These are phyloP conservation scores for Scytalidium lignicola DNA, from an alignment of 2,329 filamentous ascomycete genomes.

Conservation along the genomic window DNA sequence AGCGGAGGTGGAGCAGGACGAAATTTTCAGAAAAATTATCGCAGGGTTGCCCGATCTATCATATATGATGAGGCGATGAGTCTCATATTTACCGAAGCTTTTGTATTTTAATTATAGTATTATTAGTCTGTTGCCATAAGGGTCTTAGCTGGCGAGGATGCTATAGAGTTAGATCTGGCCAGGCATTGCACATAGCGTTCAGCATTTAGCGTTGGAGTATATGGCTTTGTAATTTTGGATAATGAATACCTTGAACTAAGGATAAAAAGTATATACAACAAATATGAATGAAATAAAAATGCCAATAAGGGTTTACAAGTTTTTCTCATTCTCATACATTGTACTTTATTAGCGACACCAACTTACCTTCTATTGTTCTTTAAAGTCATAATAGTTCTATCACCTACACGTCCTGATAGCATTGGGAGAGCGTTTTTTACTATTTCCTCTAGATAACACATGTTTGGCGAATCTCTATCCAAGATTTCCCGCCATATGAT, in stretches of 20 bases:
- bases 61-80: slow-evolving; percentile 23
- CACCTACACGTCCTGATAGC: no score
- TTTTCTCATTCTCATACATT: no score
- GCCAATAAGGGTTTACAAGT: no score
- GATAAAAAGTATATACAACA: no score
- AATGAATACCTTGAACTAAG: not conserved
- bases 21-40: slow-evolving; percentile 25
- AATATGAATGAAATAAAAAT: no score
- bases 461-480: no score
- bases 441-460: no score
- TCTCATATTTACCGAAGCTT: not conserved
- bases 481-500: slow-evolving; percentile 11
- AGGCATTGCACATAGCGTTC: not conserved
- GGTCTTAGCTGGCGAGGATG: not conserved
- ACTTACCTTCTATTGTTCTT: no score
- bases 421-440: no score
- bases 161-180: not conserved
- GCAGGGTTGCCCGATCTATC: slow-evolving; percentile 28
- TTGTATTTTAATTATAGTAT: not conserved
- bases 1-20: slow-evolving; percentile 27
- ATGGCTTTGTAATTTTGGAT: not conserved
- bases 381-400: no score
- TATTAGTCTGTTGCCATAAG: not conserved
- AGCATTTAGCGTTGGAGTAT: not conserved
- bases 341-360: no score